These are phyloP conservation scores for Magnusiomyces tetraspermus DNA, from an alignment of 1,139 yeast genomes.

Conservation along the genomic window DNA sequence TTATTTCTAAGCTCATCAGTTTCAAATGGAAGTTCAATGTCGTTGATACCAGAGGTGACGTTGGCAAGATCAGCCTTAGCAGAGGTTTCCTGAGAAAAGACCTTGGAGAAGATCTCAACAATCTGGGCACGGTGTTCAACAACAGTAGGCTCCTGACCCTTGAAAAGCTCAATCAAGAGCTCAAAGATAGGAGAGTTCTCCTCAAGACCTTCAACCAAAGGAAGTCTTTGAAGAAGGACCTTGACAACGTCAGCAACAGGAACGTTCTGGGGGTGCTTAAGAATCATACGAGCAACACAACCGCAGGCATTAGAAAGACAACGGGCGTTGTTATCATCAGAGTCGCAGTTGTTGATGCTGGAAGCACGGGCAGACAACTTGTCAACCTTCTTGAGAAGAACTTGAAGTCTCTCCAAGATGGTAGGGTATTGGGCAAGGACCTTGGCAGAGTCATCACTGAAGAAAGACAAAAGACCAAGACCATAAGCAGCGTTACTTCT, in stretches of 20 bases:
- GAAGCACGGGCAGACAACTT: slow-evolving; percentile 36
- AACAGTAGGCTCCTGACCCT: slow-evolving; percentile 49
- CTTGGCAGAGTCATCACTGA: slow-evolving; percentile 38
- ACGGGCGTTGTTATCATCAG: slow-evolving; percentile 73
- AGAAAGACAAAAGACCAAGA: slow-evolving; percentile 69
- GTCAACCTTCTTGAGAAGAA: slow-evolving; percentile 69
- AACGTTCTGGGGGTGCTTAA: slow-evolving; percentile 52
- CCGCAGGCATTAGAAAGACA: slow-evolving; percentile 94
- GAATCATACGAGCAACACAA: slow-evolving; percentile 86
- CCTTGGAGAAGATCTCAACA: slow-evolving; percentile 57
- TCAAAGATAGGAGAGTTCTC: slow-evolving; percentile 88
- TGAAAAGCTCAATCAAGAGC: slow-evolving; percentile 63
- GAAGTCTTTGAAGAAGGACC: slow-evolving; percentile 67
- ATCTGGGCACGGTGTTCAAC: slow-evolving; percentile 52
- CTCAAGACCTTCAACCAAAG: slow-evolving; percentile 80
- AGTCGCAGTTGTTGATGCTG: slow-evolving; percentile 50
- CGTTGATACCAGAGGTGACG: slow-evolving; percentile 43
- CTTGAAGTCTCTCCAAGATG: slow-evolving; percentile 68
- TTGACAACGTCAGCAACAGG: slow-evolving; percentile 77
- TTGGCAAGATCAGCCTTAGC: slow-evolving; percentile 52
- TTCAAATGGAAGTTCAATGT: slow-evolving; percentile 65
- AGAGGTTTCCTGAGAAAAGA: slow-evolving; percentile 61
- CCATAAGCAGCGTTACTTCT: slow-evolving; percentile 96
- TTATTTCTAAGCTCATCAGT: slow-evolving; percentile 52
- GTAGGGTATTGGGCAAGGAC: slow-evolving; percentile 61